Evolutionary conservation across 345 rosid species (phyloP).

Genomic region (Citrus sinensis): DNA sequence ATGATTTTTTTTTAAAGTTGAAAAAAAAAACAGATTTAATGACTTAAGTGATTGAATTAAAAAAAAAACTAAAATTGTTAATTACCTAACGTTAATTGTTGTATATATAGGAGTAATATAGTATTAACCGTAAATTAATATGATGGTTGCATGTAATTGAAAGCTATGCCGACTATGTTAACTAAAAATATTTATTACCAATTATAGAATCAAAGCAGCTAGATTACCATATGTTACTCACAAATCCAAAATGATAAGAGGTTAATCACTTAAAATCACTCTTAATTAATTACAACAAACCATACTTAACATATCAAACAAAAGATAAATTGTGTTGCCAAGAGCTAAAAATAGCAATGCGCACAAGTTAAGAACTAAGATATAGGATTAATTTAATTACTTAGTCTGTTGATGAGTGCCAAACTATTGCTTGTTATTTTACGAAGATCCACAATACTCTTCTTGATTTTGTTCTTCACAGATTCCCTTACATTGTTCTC

Average conservation of each 20-base stretch:
- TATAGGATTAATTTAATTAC: conserved; percentile 9
- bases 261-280: not conserved
- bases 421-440: conserved; percentile 61
- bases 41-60: no score
- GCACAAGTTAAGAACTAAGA: not conserved
- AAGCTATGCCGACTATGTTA: no score
- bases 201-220: no score
- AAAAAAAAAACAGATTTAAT: no score
- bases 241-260: not conserved
- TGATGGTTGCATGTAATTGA: no score
- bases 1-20: no score
- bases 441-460: conserved; percentile 31
- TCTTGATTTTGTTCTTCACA: conserved; percentile 41
- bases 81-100: no score
- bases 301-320: not conserved
- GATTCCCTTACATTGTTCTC: conserved; percentile 34
- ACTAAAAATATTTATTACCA: no score
- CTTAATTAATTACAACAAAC: not conserved
- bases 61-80: no score
- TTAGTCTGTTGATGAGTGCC: conserved; percentile 51
- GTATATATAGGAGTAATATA: no score
- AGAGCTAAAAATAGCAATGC: not conserved
- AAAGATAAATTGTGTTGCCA: not conserved
- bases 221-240: no score
- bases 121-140: no score